Base-by-base conservation (phyloP, 768 basidiomycete genomes). In the Phylloporus sp. region DNA sequence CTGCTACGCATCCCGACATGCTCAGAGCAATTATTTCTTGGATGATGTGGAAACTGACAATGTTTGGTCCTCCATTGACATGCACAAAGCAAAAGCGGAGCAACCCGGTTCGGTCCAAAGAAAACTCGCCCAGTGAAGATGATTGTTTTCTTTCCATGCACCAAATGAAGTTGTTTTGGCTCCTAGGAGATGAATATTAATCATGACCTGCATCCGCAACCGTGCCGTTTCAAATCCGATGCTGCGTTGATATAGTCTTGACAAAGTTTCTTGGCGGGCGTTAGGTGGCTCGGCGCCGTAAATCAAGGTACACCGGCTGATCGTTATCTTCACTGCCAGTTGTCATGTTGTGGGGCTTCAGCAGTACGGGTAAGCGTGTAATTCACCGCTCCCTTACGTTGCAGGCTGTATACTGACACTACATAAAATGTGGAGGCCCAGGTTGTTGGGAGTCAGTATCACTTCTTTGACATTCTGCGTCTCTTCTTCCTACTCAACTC, bases 401-500 rank as follows among this genome's bases (percentile, higher is more conserved):
- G 13, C 7, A 13, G 24, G 36, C 15, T 29, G 45, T 32, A 34
- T 32, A 22, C 20, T n/a, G 9, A 5, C 22, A 13, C 6, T 55
- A 62, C 62, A 59, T 24, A 26, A 41, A 15, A 27, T 28, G 26
- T 27, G 13, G n/a, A 27, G 15, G 42, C 7, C n/a, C 26, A 18
- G 11, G 28, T 41, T 22, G 38, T 5, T 10, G 16, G 9, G 5
- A 38, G 4, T 22, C 22, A 39, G 11, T 24, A 41, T 23, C 40
- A 24, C 36, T n/a, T n/a, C n/a, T n/a, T n/a, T n/a, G n/a, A n/a
- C 16, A 4, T 2, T 11, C 18, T 22, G 20, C 31, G 5, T 11
- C 16, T 53, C 44, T 31, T 28, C 7, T n/a, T 26, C 10, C 11
- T 27, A 20, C 11, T 29, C 20, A 9, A 38, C 18, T 45, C 28